Conservation (phyloP, 2,329 filamentous ascomycete species). For the Monosporascus cannonballus region DNA sequence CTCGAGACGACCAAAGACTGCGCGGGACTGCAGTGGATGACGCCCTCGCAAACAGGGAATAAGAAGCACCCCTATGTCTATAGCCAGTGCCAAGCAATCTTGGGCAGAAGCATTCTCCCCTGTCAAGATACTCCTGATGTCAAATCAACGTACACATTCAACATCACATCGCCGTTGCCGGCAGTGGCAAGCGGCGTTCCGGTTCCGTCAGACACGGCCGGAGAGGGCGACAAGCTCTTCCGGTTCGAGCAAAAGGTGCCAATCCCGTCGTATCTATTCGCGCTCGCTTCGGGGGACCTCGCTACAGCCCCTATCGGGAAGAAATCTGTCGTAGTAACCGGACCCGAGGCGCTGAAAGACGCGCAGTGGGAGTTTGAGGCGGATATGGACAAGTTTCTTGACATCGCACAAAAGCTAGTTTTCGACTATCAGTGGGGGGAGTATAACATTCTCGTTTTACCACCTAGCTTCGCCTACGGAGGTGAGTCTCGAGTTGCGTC, state of each 20-base stretch:
- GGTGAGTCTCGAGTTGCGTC: constrained; percentile 39
- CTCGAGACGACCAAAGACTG: constrained; percentile 81
- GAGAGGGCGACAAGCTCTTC: constrained; percentile 60
- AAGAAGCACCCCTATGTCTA: constrained; percentile 97
- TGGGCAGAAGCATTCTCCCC: constrained; percentile 87
- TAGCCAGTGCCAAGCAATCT: constrained; percentile 95
- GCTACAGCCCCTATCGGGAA: constrained; percentile 81
- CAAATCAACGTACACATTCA: constrained; percentile 91
- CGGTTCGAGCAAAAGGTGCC: constrained; percentile 86
- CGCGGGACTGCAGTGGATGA: constrained; percentile 93
- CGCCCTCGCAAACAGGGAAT: constrained; percentile 87
- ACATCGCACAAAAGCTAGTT: constrained; percentile 73
- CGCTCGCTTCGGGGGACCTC: constrained; percentile 82
- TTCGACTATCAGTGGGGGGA: constrained; percentile 91
- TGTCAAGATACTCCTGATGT: constrained; percentile 97
- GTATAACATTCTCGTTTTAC: constrained; percentile 89
- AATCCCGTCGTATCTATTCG: constrained; percentile 91
- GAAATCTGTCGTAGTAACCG: constrained; percentile 76
- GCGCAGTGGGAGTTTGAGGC: constrained; percentile 89
- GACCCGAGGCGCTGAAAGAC: constrained; percentile 76
- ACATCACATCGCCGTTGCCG: constrained; percentile 76
- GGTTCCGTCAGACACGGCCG: constrained; percentile 37
- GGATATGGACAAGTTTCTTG: constrained; percentile 88
- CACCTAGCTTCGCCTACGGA: constrained; percentile 85
- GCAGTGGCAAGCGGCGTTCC: constrained; percentile 86